These are phyloP conservation scores for Aureobasidium musti DNA, from an alignment of 2,329 filamentous ascomycete species.

Conservation along the genomic window DNA sequence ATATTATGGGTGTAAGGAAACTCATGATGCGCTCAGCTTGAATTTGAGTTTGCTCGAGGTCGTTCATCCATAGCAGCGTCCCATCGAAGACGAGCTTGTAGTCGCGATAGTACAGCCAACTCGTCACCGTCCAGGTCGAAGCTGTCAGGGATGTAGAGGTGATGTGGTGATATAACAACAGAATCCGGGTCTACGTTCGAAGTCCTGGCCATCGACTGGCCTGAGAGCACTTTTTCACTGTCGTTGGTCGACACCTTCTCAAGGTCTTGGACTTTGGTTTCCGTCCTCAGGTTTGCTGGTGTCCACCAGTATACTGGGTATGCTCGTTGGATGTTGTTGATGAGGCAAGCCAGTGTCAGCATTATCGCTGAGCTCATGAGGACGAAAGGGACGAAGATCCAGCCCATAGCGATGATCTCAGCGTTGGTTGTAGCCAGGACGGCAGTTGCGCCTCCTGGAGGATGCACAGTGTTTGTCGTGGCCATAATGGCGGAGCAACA, in stretches of 20 bases:
- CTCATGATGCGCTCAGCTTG: not conserved
- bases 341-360: conserved; percentile 46
- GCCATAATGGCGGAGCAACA: conserved; percentile 50
- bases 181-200: not conserved
- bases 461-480: conserved; percentile 52
- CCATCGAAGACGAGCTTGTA: conserved; percentile 19
- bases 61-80: conserved; percentile 19
- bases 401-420: conserved; percentile 48
- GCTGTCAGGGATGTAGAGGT: conserved; percentile 24
- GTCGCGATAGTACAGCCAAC: conserved; percentile 7
- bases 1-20: no score
- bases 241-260: conserved; percentile 23
- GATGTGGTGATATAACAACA: conserved; percentile 23
- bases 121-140: conserved; percentile 18
- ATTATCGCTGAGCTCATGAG: conserved; percentile 48
- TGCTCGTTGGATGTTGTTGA: conserved; percentile 52
- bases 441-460: conserved; percentile 54
- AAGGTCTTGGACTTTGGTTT: conserved; percentile 28
- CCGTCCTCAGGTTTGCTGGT: conserved; percentile 36
- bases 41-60: conserved; percentile 5
- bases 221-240: conserved; percentile 6
- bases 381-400: conserved; percentile 50
- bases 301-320: conserved; percentile 55
- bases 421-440: conserved; percentile 49
- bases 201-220: not conserved